phyloP scores from a whole-genome alignment of 345 rosid species.

The Theobroma cacao region DNA sequence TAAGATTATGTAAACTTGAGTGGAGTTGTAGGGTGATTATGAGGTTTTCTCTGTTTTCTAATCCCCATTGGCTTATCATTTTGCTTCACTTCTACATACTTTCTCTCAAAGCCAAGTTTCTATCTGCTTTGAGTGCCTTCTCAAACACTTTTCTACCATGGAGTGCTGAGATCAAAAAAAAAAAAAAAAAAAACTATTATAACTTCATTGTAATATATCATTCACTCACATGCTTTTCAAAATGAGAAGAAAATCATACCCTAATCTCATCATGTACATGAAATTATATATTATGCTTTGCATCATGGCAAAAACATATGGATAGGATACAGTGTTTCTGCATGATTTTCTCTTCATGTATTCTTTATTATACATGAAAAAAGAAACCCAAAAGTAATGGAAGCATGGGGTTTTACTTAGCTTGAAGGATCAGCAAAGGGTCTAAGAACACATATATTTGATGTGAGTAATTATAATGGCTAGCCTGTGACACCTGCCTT shows the following conservation, averaged over 20 bases:
- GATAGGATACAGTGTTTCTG: not conserved
- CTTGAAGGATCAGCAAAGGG: conserved; percentile 47
- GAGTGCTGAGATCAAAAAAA: too few relatives aligned
- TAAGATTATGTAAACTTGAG: too few relatives aligned
- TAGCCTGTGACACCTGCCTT: not conserved
- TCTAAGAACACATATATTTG: not conserved
- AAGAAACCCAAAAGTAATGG: not conserved
- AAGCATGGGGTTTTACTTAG: conserved; percentile 19
- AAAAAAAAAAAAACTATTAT: not conserved
- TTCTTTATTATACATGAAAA: not conserved
- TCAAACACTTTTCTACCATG: not conserved
- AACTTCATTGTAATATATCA: not conserved
- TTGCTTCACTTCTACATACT: not conserved
- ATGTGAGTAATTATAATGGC: conserved; percentile 28
- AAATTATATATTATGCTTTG: not conserved
- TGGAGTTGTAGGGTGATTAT: not conserved
- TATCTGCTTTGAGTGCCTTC: conserved; percentile 4
- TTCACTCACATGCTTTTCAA: not conserved
- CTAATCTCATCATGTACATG: conserved; percentile 12
- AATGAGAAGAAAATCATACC: conserved; percentile 21
- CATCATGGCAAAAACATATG: not conserved
- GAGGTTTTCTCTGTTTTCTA: too few relatives aligned
- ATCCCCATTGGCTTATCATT: not conserved
- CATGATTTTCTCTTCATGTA: not conserved
- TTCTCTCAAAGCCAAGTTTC: conserved; percentile 8